Evolutionary conservation across 345 rosid genomes (phyloP), one percentile per base, ranked within the genome.

Genomic region (Hypericum androsaemum): DNA sequence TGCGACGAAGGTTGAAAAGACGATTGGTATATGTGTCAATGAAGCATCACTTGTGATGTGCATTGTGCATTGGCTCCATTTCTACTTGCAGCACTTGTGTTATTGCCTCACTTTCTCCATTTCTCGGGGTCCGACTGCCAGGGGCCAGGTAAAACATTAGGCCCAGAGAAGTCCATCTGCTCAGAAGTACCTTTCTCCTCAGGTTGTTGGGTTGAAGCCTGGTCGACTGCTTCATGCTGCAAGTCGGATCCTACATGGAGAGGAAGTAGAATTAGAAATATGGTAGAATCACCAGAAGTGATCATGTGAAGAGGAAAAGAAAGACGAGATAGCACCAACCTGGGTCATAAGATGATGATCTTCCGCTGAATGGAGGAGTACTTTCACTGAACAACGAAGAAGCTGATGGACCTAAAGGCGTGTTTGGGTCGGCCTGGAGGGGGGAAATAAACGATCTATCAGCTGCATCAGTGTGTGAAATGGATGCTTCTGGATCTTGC

Each of bases 361-460:
- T 68, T 77, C 53, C 64, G 32, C 46, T 65, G 37, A 59, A 54
- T 37, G n/a, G n/a, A n/a, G 69, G 73, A 50, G 80, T 53, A 17
- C 58, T 47, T 52, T 64, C 72, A 7, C 60, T 63, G 43, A 60
- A 45, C 12, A 57, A 52, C 12, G 77, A 71, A 46, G 69, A 43
- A 60, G 72, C 62, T 44, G 73, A 63, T 60, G 57, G 67, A 60
- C 67, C 55, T 44, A 62, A 60, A 47, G 71, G 65, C 32, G 84
- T 71, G 37, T 74, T 68, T 17, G 64, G 68, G 56, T 71, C 74
- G 5, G 62, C 61, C 41, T 54, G 54, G 15, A 58, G 41, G 15
- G 37, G 39, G 43, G 58, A 39, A 5, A 12, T 10, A 10, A 53
- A 22, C 7, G 28, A 43, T 38, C 15, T 37, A 9, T 47, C 43